phyloP scores from a whole-genome alignment of 2,329 filamentous ascomycete species.

The Exserohilum turcica region DNA sequence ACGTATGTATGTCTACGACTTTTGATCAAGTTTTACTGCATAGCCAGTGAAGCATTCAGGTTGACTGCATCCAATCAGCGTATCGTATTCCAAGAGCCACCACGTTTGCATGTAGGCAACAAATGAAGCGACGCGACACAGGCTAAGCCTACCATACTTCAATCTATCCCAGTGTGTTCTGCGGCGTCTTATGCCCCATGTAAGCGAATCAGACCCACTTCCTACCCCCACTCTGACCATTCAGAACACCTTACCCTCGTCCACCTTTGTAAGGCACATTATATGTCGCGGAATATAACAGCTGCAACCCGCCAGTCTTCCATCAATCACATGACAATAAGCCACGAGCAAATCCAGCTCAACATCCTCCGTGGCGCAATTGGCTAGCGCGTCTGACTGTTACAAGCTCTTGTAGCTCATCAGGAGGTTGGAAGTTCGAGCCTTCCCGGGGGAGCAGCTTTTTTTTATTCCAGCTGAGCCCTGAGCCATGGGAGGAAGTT shows the following conservation, averaged over 20 bases:
- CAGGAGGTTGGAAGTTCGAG: constrained; percentile 44
- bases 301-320: neutral
- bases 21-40: neutral
- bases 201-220: constrained; percentile 19
- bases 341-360: constrained; percentile 18
- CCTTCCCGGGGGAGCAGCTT: constrained; percentile 38
- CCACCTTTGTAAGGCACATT: neutral
- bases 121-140: neutral
- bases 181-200: neutral
- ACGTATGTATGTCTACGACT: no score
- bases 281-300: neutral
- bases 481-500: no score
- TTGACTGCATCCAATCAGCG: no score
- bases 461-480: constrained; percentile 19
- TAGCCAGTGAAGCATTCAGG: neutral
- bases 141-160: neutral
- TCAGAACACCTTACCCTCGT: neutral
- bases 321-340: constrained; percentile 26
- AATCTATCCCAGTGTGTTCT: neutral
- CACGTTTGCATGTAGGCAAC: neutral
- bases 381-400: constrained; percentile 68
- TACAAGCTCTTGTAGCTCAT: constrained; percentile 43
- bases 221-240: neutral
- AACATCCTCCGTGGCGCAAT: constrained; percentile 52
- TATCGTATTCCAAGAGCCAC: neutral